phyloP scores from a whole-genome alignment of 75 land plant genomes.

The Cryptomeria japonica region DNA sequence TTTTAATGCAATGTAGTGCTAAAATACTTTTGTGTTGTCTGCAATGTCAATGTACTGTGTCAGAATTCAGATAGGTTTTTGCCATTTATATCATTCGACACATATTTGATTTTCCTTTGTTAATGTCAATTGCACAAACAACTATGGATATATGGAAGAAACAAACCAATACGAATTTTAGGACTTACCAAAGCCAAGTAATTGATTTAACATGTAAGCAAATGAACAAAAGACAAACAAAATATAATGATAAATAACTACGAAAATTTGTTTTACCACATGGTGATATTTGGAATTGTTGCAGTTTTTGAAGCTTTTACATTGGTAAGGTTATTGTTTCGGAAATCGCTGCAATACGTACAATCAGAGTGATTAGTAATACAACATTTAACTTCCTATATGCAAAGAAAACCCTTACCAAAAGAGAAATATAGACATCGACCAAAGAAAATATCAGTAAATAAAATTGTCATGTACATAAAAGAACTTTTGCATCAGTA shows the following conservation, averaged over 20 bases:
- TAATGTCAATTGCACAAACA: not conserved
- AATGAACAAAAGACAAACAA: not conserved
- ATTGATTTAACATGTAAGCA: not conserved
- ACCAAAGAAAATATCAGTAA: not conserved
- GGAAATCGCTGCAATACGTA: constrained; percentile 36
- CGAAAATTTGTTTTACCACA: constrained; percentile 24
- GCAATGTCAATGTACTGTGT: not conserved
- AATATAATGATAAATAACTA: not conserved
- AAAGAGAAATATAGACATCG: constrained; percentile 7
- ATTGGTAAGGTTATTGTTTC: constrained; percentile 49
- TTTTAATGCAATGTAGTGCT: not conserved
- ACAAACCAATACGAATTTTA: not conserved
- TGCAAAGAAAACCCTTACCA: not conserved
- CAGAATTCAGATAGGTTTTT: not conserved
- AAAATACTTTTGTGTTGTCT: not conserved
- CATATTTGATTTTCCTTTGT: not conserved
- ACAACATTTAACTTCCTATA: not conserved
- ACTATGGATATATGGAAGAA: not conserved
- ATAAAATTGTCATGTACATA: not conserved
- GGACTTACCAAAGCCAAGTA: not conserved
- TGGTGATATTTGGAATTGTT: constrained; percentile 39
- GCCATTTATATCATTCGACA: not conserved
- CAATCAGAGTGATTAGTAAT: not conserved
- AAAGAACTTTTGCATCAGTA: not conserved
- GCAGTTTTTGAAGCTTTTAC: constrained; percentile 18